phyloP scores from a whole-genome alignment of 129 eudicot species.

The Helianthus tuberosus region DNA sequence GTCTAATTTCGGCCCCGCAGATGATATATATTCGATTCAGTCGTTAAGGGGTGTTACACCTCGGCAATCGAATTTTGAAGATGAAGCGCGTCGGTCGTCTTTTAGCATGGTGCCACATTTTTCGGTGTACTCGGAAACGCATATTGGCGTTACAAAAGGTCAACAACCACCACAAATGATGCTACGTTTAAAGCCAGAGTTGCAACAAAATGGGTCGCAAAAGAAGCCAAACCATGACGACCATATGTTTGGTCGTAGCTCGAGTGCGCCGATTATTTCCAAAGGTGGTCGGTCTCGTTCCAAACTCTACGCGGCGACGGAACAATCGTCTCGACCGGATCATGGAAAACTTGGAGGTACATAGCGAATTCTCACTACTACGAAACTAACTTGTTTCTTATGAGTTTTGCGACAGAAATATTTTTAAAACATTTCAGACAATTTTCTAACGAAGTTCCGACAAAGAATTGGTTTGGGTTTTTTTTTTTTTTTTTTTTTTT shows the following conservation, averaged over 20 bases:
- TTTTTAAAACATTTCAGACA: no score
- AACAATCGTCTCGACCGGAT: neutral
- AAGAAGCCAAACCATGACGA: constrained; percentile 13
- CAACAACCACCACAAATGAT: neutral
- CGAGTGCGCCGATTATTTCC: constrained; percentile 34
- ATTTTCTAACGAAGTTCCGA: no score
- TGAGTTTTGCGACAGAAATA: no score
- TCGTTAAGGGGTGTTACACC: constrained; percentile 21
- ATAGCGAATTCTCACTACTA: no score
- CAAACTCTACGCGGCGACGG: constrained; percentile 3
- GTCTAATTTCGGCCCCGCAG: constrained; percentile 25
- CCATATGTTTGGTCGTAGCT: constrained; percentile 39
- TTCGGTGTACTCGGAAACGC: constrained; percentile 16
- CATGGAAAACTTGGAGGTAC: neutral
- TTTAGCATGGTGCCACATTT: neutral
- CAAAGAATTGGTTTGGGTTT: no score
- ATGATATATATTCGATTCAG: constrained; percentile 20
- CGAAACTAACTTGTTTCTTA: no score
- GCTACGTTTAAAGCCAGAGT: neutral
- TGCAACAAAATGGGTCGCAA: constrained; percentile 10
- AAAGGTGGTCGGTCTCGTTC: constrained; percentile 20
- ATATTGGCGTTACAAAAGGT: constrained; percentile 14
- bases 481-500: no score
- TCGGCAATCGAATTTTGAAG: constrained; percentile 35
- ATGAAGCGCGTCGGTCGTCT: constrained; percentile 14